phyloP scores from a whole-genome alignment of 192 early-diverging fungal genomes.

The Linnemannia zychae region DNA sequence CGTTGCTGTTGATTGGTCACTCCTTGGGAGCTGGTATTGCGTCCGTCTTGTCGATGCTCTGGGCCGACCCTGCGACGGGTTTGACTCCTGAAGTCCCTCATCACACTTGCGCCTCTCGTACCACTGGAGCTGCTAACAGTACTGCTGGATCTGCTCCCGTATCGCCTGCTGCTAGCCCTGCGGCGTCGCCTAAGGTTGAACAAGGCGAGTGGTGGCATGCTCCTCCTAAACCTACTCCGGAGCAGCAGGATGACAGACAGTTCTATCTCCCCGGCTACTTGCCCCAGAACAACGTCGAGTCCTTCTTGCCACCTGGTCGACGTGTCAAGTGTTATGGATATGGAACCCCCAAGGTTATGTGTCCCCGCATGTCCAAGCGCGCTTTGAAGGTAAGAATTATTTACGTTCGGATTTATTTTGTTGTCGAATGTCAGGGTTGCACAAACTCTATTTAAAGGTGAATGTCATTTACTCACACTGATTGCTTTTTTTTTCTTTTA shows the following conservation, averaged over 20 bases:
- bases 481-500: background rate
- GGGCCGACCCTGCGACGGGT: conserved; percentile 58
- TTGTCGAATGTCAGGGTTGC: background rate
- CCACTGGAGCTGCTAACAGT: background rate
- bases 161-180: background rate
- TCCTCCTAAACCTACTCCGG: background rate
- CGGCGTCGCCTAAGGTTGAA: background rate
- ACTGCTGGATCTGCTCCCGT: background rate
- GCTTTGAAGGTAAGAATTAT: conserved; percentile 38
- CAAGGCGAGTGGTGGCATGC: background rate
- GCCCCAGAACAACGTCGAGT: conserved; percentile 18
- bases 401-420: background rate
- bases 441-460: background rate
- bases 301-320: conserved; percentile 58
- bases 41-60: conserved; percentile 58
- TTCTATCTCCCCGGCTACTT: conserved; percentile 42
- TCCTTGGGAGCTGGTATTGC: conserved; percentile 67
- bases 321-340: conserved; percentile 62
- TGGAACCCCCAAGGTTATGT: conserved; percentile 61
- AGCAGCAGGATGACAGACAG: conserved; percentile 9
- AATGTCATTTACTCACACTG: background rate
- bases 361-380: conserved; percentile 57
- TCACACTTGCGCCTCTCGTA: conserved; percentile 12
- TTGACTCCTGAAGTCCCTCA: conserved; percentile 51
- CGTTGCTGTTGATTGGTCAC: conserved; percentile 62